Base-by-base conservation (phyloP, 768 basidiomycete genomes). In the Boletus sp. region DNA sequence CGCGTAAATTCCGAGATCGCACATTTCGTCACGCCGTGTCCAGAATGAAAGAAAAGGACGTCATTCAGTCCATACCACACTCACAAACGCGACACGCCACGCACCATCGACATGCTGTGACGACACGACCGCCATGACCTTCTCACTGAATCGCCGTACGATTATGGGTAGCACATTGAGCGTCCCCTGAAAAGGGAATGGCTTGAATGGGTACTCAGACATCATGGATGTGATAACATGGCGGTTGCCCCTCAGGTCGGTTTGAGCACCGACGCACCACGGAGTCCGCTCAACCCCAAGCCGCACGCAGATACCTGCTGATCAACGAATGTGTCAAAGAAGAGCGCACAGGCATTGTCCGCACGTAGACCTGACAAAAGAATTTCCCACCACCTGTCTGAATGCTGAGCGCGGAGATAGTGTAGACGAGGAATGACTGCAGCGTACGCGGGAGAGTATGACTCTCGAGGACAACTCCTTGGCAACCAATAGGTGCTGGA, bases 1-100 rank as follows among this genome's bases (percentile, higher is more conserved):
- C 80, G 80, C 50, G 64, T 76, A 29, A 72, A 65, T 55, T 82
- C 81, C 5, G 73, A 74, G 47, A 82, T 71, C 3, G 77, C 71
- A 55, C 79, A 82, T 54, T 65, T 68, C 2, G 64, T 75, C 14
- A 78, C 64, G 59, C 78, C 77, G 61, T 78, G 78, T 80, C n/a
- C n/a, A n/a, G n/a, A n/a, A n/a, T n/a, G n/a, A n/a, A n/a, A n/a
- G n/a, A n/a, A n/a, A 57, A 4, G 40, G 8, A 12, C 10, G 17
- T 14, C 11, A 33, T 33, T 5, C 33, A 9, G 44, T 24, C 24
- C 14, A 18, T n/a, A n/a, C n/a, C n/a, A 3, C 17, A 17, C 12
- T 14, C 9, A 54, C 41, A 37, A 17, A 10, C 32, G 3, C 17
- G 5, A 42, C 8, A 33, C 32, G 5, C 14, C 29, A 46, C 17